Evolutionary conservation across 768 basidiomycete genomes (phyloP).

Genomic region (Dioszegia crocea): DNA sequence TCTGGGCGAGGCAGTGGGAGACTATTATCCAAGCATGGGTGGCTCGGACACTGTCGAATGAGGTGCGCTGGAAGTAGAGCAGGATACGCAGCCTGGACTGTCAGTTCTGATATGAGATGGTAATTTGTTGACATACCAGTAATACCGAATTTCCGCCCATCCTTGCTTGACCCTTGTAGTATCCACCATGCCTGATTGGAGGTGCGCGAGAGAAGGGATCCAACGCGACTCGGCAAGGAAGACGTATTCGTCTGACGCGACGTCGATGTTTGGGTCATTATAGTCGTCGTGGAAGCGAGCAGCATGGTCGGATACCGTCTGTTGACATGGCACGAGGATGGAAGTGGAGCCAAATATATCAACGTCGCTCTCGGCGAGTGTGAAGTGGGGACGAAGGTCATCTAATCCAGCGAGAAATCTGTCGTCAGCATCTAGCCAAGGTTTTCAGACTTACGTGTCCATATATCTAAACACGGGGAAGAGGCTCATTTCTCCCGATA

Average conservation of each 20-base stretch:
- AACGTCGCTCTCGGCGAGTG: constrained; percentile 9
- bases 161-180: not conserved
- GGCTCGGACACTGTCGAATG: not conserved
- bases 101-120: not conserved
- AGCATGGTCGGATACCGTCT: not conserved
- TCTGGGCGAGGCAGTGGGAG: constrained; percentile 3
- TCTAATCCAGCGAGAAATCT: not conserved
- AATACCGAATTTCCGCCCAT: constrained; percentile 8
- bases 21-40: not conserved
- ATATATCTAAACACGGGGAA: constrained; percentile 11
- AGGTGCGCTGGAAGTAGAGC: not conserved
- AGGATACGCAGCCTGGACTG: constrained; percentile 10
- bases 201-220: not conserved
- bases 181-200: not conserved
- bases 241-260: constrained; percentile 6
- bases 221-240: constrained; percentile 2
- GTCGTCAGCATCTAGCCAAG: not conserved
- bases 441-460: constrained; percentile 9
- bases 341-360: not conserved
- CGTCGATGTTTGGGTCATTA: constrained; percentile 1
- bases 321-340: not conserved
- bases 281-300: constrained; percentile 5
- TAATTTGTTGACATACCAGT: constrained; percentile 11
- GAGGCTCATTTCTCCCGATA: constrained; percentile 10
- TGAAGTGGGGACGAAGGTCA: constrained; percentile 5